Base-by-base conservation (phyloP, 1,139 yeast species). In the Pichiaceae sp. region DNA sequence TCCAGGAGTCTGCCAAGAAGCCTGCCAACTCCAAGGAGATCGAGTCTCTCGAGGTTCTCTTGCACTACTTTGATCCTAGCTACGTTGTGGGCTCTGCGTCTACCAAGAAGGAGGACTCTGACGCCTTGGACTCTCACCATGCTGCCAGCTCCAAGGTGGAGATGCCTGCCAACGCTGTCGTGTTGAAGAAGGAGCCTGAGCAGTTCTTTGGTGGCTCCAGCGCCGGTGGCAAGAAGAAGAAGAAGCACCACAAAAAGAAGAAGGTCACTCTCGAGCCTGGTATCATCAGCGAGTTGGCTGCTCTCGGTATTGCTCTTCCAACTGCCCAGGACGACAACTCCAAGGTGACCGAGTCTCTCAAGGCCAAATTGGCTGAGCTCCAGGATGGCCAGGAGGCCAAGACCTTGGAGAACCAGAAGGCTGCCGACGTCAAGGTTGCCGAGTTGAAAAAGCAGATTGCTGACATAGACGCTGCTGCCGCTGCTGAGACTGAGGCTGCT, bases 231-330 rank as follows among this genome's bases (percentile, higher is more conserved):
- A 72, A 78, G 59, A 72, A 72, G 55, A 59, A 60, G 50, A 69
- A 66, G 57, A 66, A 66, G 50, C 37, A 40, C 31, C 29, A 35
- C 3, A 31, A 31, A 12, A 56, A 48, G 33, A 43, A 41, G 30
- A 67, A 66, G 53, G 80, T 87, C 59, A 71, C 80, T 44, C 74
- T 91, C 53, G 91, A 89, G 56, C 82, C 95, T 41, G 81, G 79
- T 45, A 72, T 86, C 46, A 79, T 91, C 54, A 79, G 81, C 47
- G 75, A 84, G 42, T 74, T 93, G 51, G 71, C 86, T 45, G 80
- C 82, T 52, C 74, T 89, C 59, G 78, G 79, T 45, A 74, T 91
- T 46, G 70, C 84, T 38, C 76, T 89, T 49, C 99, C 99, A 56
- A 69, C 80, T 44, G 73, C 79, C 53, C 67, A 74, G 49, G 93